A percentile compares a stretch with the other conserved stretches of the same genome.
Evolutionary conservation across 2,329 filamentous ascomycete genomes (phyloP).

Genomic region (Cladophialophora psammophila): DNA sequence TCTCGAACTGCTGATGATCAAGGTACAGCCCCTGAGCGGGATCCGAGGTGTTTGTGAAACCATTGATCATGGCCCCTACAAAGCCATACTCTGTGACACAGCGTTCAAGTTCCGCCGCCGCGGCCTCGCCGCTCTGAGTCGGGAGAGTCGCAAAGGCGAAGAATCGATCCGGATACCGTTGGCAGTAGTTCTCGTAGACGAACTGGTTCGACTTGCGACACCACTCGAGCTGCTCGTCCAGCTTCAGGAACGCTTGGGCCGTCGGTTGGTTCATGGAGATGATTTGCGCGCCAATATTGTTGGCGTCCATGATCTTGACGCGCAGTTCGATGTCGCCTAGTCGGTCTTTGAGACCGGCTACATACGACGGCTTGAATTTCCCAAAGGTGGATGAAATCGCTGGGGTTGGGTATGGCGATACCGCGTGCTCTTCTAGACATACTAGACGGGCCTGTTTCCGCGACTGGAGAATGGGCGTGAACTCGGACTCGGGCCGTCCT

Average conservation of each 20-base stretch:
- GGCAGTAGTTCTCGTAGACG: slow-evolving; percentile 24
- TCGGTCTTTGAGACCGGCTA: slow-evolving; percentile 25
- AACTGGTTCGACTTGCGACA: slow-evolving; percentile 39
- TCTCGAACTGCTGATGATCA: slow-evolving; percentile 52
- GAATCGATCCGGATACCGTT: slow-evolving; percentile 47
- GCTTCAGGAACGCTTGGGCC: slow-evolving; percentile 24
- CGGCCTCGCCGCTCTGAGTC: slow-evolving; percentile 46
- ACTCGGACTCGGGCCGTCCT: slow-evolving; percentile 9
- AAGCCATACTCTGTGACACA: slow-evolving; percentile 55
- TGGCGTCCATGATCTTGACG: slow-evolving; percentile 30
- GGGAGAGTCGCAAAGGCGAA: slow-evolving; percentile 54
- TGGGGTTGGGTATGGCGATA: slow-evolving; percentile 24
- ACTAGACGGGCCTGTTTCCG: slow-evolving; percentile 23
- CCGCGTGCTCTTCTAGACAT: slow-evolving; percentile 34
- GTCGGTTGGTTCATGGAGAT: slow-evolving; percentile 33
- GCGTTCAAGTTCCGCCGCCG: slow-evolving; percentile 47
- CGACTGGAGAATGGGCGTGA: not conserved
- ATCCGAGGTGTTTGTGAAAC: slow-evolving; percentile 59
- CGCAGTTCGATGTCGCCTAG: slow-evolving; percentile 28
- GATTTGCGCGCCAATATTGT: slow-evolving; percentile 31
- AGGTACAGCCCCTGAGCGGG: slow-evolving; percentile 55
- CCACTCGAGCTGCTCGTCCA: slow-evolving; percentile 23
- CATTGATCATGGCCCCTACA: slow-evolving; percentile 59
- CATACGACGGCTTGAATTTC: slow-evolving; percentile 23
- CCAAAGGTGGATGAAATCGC: slow-evolving; percentile 21